Base-by-base conservation (phyloP, 2,329 filamentous ascomycete genomes). In the Nemania bipapillata region DNA sequence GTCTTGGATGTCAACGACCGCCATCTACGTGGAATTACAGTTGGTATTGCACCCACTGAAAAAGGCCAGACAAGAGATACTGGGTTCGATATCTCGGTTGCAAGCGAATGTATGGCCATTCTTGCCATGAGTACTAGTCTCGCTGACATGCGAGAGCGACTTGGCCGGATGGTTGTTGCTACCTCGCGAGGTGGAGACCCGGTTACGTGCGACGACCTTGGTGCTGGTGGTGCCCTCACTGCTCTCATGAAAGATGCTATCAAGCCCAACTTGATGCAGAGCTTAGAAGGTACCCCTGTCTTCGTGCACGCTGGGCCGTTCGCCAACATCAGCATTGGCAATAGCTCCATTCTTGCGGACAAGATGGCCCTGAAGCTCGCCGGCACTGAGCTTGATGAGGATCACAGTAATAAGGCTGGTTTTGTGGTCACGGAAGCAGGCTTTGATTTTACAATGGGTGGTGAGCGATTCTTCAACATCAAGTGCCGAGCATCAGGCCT, bases 381-480 rank as follows among this genome's bases (percentile, higher is more conserved):
- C 4, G 96, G 96, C 77, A 97, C 95, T 1, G 96, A 99, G 82
- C 87, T 90, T 5, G 95, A 97, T 73, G 96, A 98, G 83, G 89
- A 96, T 75, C 88, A 94, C 77, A 85, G 89, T 58, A 85, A 90
- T 74, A 95, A 96, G 85, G 89, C 92, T 32, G 96, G 96, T 9
- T 98, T 96, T 76, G 95, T 97, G 24, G 90, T 99, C 42, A 99
- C 96, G 1, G 96, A 99, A 81, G 95, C 96, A 61, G 96, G 96
- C 9, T 99, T 99, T 81, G 96, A 99, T 82, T 99, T 99, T 83
- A 98, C 96, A 76, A 99, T 99, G 96, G 96, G 96, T 72, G 96
- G 96, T 71, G 96, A 99, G 86, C 92, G 96, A 60, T 99, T 99
- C 87, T 98, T 99, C 89, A 98, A 99, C 85, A 98, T 99, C 86